These are phyloP conservation scores for Oxyria digyna DNA, from an alignment of 148 eudicot genomes.

Conservation along the genomic window DNA sequence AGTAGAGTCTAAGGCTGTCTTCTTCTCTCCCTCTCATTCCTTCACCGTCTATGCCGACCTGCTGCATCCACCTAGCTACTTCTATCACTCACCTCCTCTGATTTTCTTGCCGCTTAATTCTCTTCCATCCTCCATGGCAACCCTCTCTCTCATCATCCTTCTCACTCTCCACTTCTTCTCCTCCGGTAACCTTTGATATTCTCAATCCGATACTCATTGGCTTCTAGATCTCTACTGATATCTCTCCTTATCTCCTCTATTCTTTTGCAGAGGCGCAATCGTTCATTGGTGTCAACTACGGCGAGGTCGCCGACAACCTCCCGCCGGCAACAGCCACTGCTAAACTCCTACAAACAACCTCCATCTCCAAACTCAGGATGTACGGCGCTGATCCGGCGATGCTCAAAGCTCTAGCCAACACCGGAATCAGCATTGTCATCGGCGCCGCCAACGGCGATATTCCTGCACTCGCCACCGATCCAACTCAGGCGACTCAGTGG, in stretches of 20 bases:
- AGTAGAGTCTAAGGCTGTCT: too few species aligned
- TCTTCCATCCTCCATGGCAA: neutral
- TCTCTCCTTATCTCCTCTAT: neutral
- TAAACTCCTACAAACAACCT: constrained; percentile 48
- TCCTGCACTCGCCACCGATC: constrained; percentile 65
- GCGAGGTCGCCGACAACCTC: constrained; percentile 71
- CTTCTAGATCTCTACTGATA: neutral
- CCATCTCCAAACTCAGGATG: constrained; percentile 61
- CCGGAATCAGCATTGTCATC: constrained; percentile 64
- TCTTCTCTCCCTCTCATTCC: neutral
- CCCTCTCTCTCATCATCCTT: neutral
- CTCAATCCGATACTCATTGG: neutral
- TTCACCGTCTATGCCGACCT: neutral
- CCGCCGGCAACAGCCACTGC: constrained; percentile 64
- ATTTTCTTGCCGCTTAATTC: neutral
- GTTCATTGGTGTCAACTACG: constrained; percentile 79
- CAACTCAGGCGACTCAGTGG: constrained; percentile 75
- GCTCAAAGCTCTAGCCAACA: constrained; percentile 56
- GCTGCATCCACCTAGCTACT: neutral
- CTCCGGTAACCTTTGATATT: neutral
- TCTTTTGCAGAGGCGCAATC: constrained; percentile 40
- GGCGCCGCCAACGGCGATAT: constrained; percentile 77
- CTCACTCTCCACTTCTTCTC: neutral
- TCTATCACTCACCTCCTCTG: too few species aligned
- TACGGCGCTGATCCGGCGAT: constrained; percentile 74